Evolutionary conservation across 225 moss, liverwort and hornwort species (phyloP).

Genomic region (Pleurozium schreberi): DNA sequence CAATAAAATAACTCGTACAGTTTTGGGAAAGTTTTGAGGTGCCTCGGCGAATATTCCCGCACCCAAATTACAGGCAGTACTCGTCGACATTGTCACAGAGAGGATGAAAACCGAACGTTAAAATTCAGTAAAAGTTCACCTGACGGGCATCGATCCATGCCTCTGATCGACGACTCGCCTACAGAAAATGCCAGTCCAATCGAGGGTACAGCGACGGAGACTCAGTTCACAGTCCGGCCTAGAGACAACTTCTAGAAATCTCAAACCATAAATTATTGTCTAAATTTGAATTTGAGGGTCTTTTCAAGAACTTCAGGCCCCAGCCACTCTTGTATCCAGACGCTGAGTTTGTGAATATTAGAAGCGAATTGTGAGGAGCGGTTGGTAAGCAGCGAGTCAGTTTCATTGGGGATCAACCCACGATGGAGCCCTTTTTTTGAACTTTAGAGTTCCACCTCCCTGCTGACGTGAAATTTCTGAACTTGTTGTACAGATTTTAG

Average conservation of each 20-base stretch:
- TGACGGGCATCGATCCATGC: background rate
- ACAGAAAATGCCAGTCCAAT: background rate
- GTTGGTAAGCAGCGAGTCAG: background rate
- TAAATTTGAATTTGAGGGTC: background rate
- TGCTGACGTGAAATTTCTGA: background rate
- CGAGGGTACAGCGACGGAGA: background rate
- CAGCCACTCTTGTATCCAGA: background rate
- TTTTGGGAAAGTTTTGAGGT: background rate
- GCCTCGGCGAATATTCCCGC: background rate
- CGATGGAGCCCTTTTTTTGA: background rate
- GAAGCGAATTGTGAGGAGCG: background rate
- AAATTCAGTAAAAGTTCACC: background rate
- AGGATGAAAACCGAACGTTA: background rate
- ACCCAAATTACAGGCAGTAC: background rate
- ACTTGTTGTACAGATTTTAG: constrained; percentile 23
- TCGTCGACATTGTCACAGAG: background rate
- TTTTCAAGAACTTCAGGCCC: background rate
- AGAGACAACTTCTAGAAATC: background rate
- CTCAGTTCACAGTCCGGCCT: background rate
- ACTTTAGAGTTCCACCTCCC: background rate
- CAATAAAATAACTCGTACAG: background rate
- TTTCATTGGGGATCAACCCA: background rate
- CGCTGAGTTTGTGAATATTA: background rate
- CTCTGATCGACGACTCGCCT: background rate
- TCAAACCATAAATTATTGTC: background rate